phyloP scores from a whole-genome alignment of 2,329 filamentous ascomycete genomes.

The Penicillium sp. region DNA sequence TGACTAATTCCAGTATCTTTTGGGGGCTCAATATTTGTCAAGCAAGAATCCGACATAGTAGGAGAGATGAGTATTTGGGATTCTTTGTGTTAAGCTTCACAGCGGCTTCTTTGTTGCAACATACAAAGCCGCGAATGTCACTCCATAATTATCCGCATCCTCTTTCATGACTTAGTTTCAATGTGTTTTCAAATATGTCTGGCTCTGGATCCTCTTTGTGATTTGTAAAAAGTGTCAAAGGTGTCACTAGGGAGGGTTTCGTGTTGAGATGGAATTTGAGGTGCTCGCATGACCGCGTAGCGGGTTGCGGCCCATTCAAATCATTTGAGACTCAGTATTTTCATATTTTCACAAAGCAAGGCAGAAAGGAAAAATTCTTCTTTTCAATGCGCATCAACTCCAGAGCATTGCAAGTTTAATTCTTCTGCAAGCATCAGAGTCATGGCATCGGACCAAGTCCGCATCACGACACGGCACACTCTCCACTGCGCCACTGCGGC shows the following conservation, averaged over 20 bases:
- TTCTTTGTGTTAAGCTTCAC: neutral
- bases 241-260: neutral
- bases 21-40: neutral
- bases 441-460: slow-evolving; percentile 1
- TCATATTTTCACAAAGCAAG: no score
- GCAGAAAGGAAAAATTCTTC: no score
- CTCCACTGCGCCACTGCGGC: slow-evolving; percentile 5
- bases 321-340: neutral
- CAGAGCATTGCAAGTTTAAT: neutral
- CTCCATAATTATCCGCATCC: neutral
- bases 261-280: neutral
- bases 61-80: neutral
- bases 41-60: neutral
- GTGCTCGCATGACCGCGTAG: neutral
- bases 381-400: neutral
- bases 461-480: slow-evolving; percentile 3
- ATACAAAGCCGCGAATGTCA: neutral
- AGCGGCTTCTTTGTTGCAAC: neutral
- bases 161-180: neutral
- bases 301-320: neutral
- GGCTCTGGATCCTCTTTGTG: neutral
- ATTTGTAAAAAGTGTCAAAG: neutral
- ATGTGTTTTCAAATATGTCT: neutral
- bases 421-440: no score
- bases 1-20: neutral